Evolutionary conservation across 148 eudicot genomes (phyloP), one percentile per base, ranked within the genome.

Genomic region (Pharnaceum exiguum): DNA sequence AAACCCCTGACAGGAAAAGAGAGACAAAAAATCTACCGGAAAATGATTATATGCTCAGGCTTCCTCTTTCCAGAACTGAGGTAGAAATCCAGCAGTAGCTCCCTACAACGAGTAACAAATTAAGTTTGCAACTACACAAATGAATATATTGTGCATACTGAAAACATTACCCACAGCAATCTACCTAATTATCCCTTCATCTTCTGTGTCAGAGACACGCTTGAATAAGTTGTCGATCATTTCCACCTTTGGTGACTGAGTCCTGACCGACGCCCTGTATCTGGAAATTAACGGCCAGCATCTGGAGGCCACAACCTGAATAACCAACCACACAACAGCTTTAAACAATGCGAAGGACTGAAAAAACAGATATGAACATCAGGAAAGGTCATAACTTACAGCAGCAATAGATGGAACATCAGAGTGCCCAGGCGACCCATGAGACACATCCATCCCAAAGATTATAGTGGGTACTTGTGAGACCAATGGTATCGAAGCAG

Each of bases 351-450:
- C 36, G 0, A 1, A 29, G 6, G 2, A 6, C n/a, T n/a, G 15
- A 46, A 48, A 10, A 26, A 2, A 9, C 5, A 4, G 17, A 19
- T 15, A 11, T 19, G 29, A 21, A 30, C 8, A 27, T 0, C 9
- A 4, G 10, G n/a, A 26, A 4, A 4, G 6, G 2, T 5, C 7
- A 35, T 28, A 13, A 22, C 13, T 28, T 83, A 87, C 95, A 45
- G 95, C 90, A 58, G 95, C 95, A 84, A 87, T 81, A 17, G 95
- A 87, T 23, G 95, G 90, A 2, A 84, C 59, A 64, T 87, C 90
- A 57, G 83, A 76, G 48, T 74, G 88, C 25, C 87, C 90, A 7
- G 95, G 86, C 42, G 90, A 79, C 45, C 87, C 85, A 57, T 84
- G 90, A 5, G 90, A 84, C 10, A 87, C 95, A 59, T 82, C 83